Conservation (phyloP, 176 grass and related monocot genomes). For the Raddia distichophylla region DNA sequence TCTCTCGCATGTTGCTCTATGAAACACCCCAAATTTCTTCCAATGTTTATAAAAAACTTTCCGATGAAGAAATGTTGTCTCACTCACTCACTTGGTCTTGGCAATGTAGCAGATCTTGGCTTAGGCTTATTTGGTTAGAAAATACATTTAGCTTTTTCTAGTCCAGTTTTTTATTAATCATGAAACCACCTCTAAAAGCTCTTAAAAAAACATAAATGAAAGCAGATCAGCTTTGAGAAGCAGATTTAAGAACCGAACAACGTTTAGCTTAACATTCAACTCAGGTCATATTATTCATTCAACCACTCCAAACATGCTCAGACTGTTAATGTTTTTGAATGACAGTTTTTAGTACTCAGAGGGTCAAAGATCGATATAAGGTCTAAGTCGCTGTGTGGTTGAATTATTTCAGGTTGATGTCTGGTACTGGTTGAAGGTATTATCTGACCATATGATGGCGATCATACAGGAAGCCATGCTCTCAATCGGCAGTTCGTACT, state of each 20-base stretch:
- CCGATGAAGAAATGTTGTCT: background rate
- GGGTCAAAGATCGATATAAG: background rate
- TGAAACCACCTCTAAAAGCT: no score
- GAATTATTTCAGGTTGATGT: constrained; percentile 32
- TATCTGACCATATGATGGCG: background rate
- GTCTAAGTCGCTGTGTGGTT: background rate
- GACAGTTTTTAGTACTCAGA: background rate
- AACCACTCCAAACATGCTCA: no score
- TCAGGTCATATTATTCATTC: no score
- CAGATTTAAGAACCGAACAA: no score
- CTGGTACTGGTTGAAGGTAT: constrained; percentile 19
- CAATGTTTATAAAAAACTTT: no score
- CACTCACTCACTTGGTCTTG: background rate
- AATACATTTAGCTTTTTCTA: no score
- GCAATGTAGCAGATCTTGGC: background rate
- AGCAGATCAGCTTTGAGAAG: no score
- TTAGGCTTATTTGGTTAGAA: no score
- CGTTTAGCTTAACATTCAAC: no score
- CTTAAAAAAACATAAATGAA: no score
- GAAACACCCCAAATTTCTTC: background rate
- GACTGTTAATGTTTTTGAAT: background rate
- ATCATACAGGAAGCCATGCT: background rate
- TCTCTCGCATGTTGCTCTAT: background rate
- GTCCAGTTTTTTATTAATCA: no score
- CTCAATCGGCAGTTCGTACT: background rate